Evolutionary conservation across 2,329 filamentous ascomycete species (phyloP).

Genomic region (Orbilia quercus): DNA sequence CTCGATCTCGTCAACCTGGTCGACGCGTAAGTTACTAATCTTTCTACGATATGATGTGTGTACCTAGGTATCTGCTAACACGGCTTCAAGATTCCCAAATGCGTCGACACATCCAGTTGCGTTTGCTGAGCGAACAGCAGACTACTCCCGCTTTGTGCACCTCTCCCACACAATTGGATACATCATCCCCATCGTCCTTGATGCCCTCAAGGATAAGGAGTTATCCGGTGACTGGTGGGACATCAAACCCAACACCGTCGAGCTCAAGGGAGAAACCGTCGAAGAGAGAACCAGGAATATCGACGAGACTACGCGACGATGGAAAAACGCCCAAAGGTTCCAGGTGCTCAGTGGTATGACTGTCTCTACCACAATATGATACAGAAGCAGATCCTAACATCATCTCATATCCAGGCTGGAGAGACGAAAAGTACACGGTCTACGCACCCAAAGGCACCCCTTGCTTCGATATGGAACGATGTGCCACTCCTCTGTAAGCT

Average conservation of each 20-base stretch:
- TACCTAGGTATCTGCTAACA: no score
- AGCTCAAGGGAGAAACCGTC: conserved; percentile 65
- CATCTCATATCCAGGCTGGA: conserved; percentile 71
- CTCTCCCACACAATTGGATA: conserved; percentile 58
- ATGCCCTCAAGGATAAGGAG: conserved; percentile 80
- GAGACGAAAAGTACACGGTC: conserved; percentile 82
- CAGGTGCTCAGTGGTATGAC: conserved; percentile 65
- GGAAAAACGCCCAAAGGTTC: conserved; percentile 78
- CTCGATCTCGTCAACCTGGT: conserved; percentile 58
- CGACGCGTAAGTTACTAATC: conserved; percentile 53
- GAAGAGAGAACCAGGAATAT: conserved; percentile 71
- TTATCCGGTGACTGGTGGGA: conserved; percentile 75
- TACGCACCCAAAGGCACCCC: conserved; percentile 73
- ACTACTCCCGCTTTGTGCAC: conserved; percentile 56
- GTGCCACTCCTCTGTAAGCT: conserved; percentile 76
- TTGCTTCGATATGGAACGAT: conserved; percentile 81
- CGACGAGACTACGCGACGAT: conserved; percentile 72
- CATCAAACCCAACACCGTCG: conserved; percentile 48
- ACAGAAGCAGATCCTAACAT: neutral
- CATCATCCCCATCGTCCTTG: conserved; percentile 65
- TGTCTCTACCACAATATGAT: neutral
- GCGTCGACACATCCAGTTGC: conserved; percentile 54
- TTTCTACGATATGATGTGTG: neutral
- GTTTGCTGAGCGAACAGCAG: conserved; percentile 56
- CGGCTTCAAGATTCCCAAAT: conserved; percentile 58